Evolutionary conservation across 139 green algal genomes (phyloP), one percentile per base, ranked within the genome.

Genomic region (Tetradesmus obliquus): DNA sequence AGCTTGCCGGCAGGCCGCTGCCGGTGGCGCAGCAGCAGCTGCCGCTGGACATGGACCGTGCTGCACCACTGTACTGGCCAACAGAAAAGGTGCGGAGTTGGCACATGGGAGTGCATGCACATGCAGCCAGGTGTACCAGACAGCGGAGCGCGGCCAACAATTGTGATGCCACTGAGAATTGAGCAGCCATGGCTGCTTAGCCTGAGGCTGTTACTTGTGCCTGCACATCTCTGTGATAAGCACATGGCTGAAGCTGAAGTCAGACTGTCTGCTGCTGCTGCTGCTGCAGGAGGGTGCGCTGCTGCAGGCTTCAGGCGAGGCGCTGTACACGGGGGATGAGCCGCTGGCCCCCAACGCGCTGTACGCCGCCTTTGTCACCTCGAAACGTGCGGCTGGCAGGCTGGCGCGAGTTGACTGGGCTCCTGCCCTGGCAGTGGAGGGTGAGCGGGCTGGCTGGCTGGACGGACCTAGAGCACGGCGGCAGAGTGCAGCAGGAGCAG

Each of bases 261-360:
- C 60, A 15, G 60, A 3, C 3, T 71, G 8, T 88, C 5, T 7
- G 60, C 9, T 20, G 4, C 45, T 55, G 3, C 22, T 87, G 82
- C 9, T 32, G 88, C 24, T 19, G 0, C 86, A 90, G 86, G 86
- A 90, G 76, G 66, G 51, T n/a, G 51, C 62, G 5, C 13, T n/a
- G 15, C 86, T 90, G 24, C 94, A 97, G 94, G 93, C 94, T 20
- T 93, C 86, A 20, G 96, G 96, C 3, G 94, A 97, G 58, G 94
- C 95, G 0, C 53, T 92, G 60, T 98, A 97, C 89, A 92, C 92
- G 1, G 93, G 93, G 12, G 96, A 98, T 91, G 45, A 93, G 15
- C 88, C 93, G 4, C 4, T 93, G 0, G 66, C 86, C 3, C 32
- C 55, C 4, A 87, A 84, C 0, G 85, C 92, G 45, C 93, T 97